Percentiles rank a stretch among this genome's conserved stretches.
Evolutionary conservation across 306 rosid species (phyloP).

Genomic region (Gastrolobium villosum): DNA sequence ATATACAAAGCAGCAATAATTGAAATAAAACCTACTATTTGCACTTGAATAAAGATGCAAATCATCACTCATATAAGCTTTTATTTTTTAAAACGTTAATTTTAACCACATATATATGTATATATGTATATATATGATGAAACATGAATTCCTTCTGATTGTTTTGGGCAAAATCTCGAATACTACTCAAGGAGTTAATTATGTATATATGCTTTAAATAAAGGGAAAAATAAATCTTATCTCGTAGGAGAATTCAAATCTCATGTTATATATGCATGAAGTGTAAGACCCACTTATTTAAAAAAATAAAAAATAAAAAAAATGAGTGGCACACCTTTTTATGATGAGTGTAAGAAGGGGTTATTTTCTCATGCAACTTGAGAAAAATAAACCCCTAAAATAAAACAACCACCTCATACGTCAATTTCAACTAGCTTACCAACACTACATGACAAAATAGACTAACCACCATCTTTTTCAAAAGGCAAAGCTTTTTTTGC

Average conservation of each 20-base stretch:
- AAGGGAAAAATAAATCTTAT: too few species aligned
- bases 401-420: background rate
- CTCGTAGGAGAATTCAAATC: too few species aligned
- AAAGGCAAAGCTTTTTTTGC: conserved; percentile 38
- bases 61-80: conserved; percentile 13
- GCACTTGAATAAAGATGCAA: conserved; percentile 41
- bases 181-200: conserved; percentile 32
- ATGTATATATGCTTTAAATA: conserved; percentile 14
- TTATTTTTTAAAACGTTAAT: conserved; percentile 15
- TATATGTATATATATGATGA: background rate
- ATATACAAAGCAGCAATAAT: conserved; percentile 20
- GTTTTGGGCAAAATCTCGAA: background rate
- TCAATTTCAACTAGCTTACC: conserved; percentile 31
- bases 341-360: too few species aligned
- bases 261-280: too few species aligned
- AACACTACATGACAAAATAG: conserved; percentile 44
- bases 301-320: too few species aligned
- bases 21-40: background rate
- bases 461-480: conserved; percentile 43
- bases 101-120: background rate
- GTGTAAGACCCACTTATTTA: too few species aligned
- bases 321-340: too few species aligned
- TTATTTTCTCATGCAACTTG: too few species aligned
- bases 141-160: background rate
- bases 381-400: too few species aligned